A percentile compares a stretch with the other conserved stretches of the same genome.
Conservation (phyloP, 257 asterid species). For the Rubia yunnanensis region DNA sequence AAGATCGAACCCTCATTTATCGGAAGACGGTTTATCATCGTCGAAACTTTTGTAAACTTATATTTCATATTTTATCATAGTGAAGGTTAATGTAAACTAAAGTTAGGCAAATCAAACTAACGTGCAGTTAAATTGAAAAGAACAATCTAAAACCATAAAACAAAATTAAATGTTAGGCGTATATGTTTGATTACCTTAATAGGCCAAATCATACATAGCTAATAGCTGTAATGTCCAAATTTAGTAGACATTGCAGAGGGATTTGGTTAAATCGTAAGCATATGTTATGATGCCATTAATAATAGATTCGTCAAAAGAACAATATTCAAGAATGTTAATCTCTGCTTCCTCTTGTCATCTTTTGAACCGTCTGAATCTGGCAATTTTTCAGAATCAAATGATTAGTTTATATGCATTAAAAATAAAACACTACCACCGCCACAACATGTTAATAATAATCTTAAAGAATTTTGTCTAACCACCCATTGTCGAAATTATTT, state of each 20-base stretch:
- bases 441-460: neutral
- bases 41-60: too few species aligned
- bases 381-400: neutral
- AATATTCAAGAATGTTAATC: conserved; percentile 4
- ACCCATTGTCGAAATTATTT: neutral
- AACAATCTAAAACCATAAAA: too few species aligned
- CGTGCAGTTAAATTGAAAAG: too few species aligned
- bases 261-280: neutral
- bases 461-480: neutral
- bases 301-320: neutral
- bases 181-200: neutral
- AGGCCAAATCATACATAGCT: conserved; percentile 1
- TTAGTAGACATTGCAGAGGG: neutral
- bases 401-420: neutral
- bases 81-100: too few species aligned
- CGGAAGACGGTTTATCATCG: too few species aligned
- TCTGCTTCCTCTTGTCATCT: conserved; percentile 1
- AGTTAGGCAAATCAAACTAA: too few species aligned
- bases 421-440: neutral
- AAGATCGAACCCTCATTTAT: too few species aligned
- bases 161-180: too few species aligned
- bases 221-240: conserved; percentile 1
- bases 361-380: conserved; percentile 7
- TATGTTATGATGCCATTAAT: too few species aligned
- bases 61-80: too few species aligned